Evolutionary conservation across 2,329 filamentous ascomycete genomes (phyloP).

Genomic region (Verticillium longisporum): DNA sequence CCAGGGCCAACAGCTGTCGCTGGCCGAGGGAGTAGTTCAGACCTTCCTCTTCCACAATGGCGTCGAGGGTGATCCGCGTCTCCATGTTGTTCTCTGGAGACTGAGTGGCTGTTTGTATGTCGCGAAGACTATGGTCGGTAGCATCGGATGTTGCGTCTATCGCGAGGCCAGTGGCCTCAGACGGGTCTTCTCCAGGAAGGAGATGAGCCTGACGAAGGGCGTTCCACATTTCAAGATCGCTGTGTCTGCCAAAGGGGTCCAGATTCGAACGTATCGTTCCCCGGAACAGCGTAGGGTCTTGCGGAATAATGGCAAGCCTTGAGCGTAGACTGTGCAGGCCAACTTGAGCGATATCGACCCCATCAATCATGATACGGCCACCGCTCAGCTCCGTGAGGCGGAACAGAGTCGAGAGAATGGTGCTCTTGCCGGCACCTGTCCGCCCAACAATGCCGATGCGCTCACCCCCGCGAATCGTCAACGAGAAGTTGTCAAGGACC

Average conservation of each 20-base stretch:
- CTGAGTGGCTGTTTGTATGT: no score
- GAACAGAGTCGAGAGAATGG: constrained; percentile 78
- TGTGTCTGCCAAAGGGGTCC: constrained; percentile 73
- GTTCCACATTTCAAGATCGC: constrained; percentile 70
- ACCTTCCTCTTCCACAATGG: constrained; percentile 83
- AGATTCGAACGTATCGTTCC: constrained; percentile 75
- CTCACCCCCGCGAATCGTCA: constrained; percentile 70
- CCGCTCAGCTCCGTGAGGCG: constrained; percentile 61
- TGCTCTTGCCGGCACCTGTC: constrained; percentile 76
- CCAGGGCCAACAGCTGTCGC: constrained; percentile 90
- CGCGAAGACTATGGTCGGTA: constrained; percentile 7
- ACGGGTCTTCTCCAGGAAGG: constrained; percentile 36
- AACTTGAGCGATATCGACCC: constrained; percentile 62
- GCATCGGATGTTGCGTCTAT: constrained; percentile 17
- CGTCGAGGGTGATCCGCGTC: constrained; percentile 71
- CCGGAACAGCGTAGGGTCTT: constrained; percentile 77
- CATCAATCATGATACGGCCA: constrained; percentile 59
- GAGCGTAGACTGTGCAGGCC: constrained; percentile 71
- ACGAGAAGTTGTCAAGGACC: constrained; percentile 62
- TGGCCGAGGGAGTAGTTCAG: constrained; percentile 94
- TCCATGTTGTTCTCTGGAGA: constrained; percentile 18
- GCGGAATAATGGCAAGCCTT: constrained; percentile 74
- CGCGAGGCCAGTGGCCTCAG: constrained; percentile 12
- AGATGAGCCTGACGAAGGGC: constrained; percentile 73
- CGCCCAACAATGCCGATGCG: constrained; percentile 76